Percentiles rank a stretch among this genome's conserved stretches.
phyloP scores from a whole-genome alignment of 2,329 filamentous ascomycete species.

The Aspergillus udagawae region DNA sequence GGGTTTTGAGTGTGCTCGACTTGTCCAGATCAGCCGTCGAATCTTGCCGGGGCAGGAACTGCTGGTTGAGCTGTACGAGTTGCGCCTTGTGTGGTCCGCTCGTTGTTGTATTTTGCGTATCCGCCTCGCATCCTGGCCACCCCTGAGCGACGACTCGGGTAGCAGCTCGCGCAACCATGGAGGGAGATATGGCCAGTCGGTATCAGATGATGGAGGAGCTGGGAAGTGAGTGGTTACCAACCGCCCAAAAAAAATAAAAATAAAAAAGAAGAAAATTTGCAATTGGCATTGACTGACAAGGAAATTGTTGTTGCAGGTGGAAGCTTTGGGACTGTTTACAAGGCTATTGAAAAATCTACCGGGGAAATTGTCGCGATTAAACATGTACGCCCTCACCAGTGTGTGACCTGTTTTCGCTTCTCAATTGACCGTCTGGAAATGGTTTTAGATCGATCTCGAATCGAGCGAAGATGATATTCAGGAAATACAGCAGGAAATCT shows the following conservation, averaged over 20 bases:
- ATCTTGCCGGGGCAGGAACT: constrained; percentile 10
- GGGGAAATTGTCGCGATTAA: constrained; percentile 96
- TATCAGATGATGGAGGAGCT: constrained; percentile 97
- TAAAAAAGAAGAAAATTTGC: background rate
- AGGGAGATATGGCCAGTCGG: constrained; percentile 65
- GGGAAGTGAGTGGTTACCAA: constrained; percentile 64
- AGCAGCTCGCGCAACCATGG: constrained; percentile 30
- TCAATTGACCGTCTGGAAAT: constrained; percentile 13
- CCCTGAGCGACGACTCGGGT: constrained; percentile 4
- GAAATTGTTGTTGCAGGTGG: constrained; percentile 57
- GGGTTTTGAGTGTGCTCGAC: constrained; percentile 1
- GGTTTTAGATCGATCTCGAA: constrained; percentile 85
- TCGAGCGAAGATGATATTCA: constrained; percentile 97
- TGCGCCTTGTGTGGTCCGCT: constrained; percentile 10
- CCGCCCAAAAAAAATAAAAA: background rate
- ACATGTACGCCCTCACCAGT: constrained; percentile 61
- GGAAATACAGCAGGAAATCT: constrained; percentile 97
- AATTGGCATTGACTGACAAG: constrained; percentile 14
- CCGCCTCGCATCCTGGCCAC: constrained; percentile 1
- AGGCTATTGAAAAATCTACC: constrained; percentile 85
- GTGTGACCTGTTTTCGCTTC: background rate
- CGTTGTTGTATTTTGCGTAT: constrained; percentile 8
- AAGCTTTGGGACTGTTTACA: constrained; percentile 96
- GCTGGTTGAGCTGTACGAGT: constrained; percentile 12
- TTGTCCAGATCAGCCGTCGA: constrained; percentile 12